Conservation (phyloP, 2,329 filamentous ascomycete species). For the Fusarium napiforme region DNA sequence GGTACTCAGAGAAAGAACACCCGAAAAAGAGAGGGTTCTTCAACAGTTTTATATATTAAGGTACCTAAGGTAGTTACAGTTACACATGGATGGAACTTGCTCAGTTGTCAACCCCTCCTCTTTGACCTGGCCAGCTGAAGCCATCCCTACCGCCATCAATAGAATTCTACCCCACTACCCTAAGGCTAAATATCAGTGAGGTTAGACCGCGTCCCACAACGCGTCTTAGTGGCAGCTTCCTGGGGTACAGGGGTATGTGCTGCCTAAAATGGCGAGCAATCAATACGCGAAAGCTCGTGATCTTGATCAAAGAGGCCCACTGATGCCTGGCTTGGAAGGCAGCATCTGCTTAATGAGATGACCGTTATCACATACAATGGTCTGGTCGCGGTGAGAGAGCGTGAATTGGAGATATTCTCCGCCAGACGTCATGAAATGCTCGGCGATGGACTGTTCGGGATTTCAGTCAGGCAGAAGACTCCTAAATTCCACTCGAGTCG, state of each 20-base stretch:
- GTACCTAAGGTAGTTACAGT: not conserved
- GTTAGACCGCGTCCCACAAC: slow-evolving; percentile 26
- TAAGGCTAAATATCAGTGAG: slow-evolving; percentile 10
- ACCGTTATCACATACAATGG: slow-evolving; percentile 20
- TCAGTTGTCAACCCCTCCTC: not conserved
- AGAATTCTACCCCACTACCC: slow-evolving; percentile 11
- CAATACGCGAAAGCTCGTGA: slow-evolving; percentile 43
- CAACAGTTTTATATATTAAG: slow-evolving; percentile 34
- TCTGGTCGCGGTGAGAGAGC: slow-evolving; percentile 5
- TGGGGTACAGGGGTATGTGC: slow-evolving; percentile 30
- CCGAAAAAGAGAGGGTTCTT: not conserved
- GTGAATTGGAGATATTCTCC: slow-evolving; percentile 29
- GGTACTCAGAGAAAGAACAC: not conserved
- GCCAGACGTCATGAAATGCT: slow-evolving; percentile 5
- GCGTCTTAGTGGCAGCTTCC: slow-evolving; percentile 16
- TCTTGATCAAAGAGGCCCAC: slow-evolving; percentile 4
- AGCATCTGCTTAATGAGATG: not conserved
- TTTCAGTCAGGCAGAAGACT: slow-evolving; percentile 28
- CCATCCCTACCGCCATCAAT: slow-evolving; percentile 20
- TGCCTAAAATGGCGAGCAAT: slow-evolving; percentile 37
- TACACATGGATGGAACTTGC: not conserved
- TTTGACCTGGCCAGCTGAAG: slow-evolving; percentile 16
- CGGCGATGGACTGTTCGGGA: slow-evolving; percentile 17
- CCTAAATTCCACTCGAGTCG: not conserved
- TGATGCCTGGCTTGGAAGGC: slow-evolving; percentile 38